Conservation (phyloP, 1,284 basidiomycete species). For the Ustilago curta region DNA sequence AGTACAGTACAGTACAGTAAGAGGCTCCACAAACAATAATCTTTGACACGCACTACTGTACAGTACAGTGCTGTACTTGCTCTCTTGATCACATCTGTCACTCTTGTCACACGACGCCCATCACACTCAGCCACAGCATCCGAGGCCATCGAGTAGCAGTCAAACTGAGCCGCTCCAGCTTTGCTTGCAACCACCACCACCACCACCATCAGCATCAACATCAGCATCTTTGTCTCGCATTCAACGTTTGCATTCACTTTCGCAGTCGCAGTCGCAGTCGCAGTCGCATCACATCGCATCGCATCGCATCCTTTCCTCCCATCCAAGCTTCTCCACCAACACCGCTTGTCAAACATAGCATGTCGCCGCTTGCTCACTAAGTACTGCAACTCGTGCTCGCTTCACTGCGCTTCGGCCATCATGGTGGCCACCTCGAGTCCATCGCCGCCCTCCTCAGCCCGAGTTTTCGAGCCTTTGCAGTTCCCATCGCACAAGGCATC, state of each 20-base stretch:
- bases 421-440: constrained; percentile 17
- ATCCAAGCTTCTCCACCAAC: not conserved
- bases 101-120: not conserved
- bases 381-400: not conserved
- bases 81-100: not conserved
- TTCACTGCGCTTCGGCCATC: not conserved
- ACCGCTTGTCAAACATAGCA: not conserved
- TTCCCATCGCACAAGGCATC: constrained; percentile 6
- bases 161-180: not conserved
- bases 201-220: not conserved
- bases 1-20: not conserved
- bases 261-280: too few species aligned
- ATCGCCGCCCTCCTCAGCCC: not conserved
- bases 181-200: not conserved
- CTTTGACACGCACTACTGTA: too few species aligned
- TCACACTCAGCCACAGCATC: not conserved
- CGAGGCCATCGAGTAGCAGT: too few species aligned
- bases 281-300: not conserved
- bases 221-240: not conserved
- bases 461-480: constrained; percentile 17
- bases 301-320: not conserved
- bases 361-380: constrained; percentile 4
- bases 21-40: constrained; percentile 8
- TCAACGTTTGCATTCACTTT: not conserved
- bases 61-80: not conserved